Base-by-base conservation (phyloP, 2,329 filamentous ascomycete species). In the Basipetospora chlamydospora region DNA sequence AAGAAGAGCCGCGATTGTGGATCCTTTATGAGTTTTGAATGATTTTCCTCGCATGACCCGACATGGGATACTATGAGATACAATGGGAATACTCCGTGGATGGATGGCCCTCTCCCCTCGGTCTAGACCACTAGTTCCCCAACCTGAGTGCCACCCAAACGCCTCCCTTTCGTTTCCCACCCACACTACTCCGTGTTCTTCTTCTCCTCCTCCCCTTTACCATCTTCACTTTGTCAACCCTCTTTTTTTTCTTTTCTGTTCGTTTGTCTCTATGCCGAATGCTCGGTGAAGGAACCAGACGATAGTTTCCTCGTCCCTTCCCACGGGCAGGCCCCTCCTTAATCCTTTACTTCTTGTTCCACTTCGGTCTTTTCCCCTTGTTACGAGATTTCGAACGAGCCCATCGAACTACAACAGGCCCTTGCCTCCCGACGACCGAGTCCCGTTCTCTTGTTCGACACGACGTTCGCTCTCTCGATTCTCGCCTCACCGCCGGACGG, bases 191-290 rank as follows among this genome's bases (percentile, higher is more conserved):
- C 25, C 28, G 10, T 15, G 12, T 33, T 26, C 21, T 22, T 28
- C 21, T 12, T 13, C 22, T 32, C 17, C 34, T 26, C 29, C 22
- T 30, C 21, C 17, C 26, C 22, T 29, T 31, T 20, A 18, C 32
- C 23, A 15, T 13, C 20, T 28, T 28, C 28, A 18, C 15, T 7
- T 26, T 34, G 31, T 32, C 38, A 22, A 26, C 12, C 25, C 39
- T 23, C 33, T 32, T 35, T 28, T 30, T n/a, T 28, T 37, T 41
- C 31, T 37, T 30, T 40, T 36, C 33, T 35, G 25, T 9, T 35
- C 36, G 18, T 25, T 21, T 26, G 31, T 26, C 22, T 33, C 11
- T 23, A 32, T 39, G 16, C 26, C 36, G 15, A 17, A 23, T 16
- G 11, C 10, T 26, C 33, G 22, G 25, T n/a, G 13, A 35, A 15